Evolutionary conservation across 768 basidiomycete species (phyloP), one percentile per base, ranked within the genome.

Genomic region (Suillus tomentosus): DNA sequence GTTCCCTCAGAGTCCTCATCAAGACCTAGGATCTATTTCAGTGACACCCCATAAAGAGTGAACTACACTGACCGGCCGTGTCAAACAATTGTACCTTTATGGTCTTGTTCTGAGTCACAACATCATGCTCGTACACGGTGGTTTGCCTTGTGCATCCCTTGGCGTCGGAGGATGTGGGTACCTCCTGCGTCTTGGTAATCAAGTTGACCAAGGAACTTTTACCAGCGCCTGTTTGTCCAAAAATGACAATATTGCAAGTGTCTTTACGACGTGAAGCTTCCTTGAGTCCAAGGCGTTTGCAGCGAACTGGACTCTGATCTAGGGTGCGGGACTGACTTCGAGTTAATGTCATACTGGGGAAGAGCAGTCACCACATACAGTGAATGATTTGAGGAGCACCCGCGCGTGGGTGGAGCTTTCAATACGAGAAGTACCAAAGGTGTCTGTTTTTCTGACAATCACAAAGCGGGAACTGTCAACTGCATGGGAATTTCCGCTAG

Each of bases 151-250:
- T 73, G 47, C 70, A 68, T 24, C 66, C 60, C 1, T 34, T 3
- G 13, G 72, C 55, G 51, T 71, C 70, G 43, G 62, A 62, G 34
- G 70, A 72, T 11, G 68, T 66, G 0, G 15, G 73, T 61, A 73
- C 74, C 58, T 70, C 71, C 64, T 76, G 73, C 53, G 71, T 73
- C 22, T 69, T 71, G 56, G 72, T 63, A 62, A 75, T 73, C 45
- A 75, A 48, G 40, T 74, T 74, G 15, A 74, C 71, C 60, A 74
- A 68, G 9, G 74, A 74, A 56, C 74, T 74, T 64, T 74, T 64
- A 0, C 74, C 74, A 67, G 74, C 70, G 10, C 74, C 74, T 3
- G 74, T 76, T 11, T 74, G 71, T 62, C 74, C 74, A 61, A 74
- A 74, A 65, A 74, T 64, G 64, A 76, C 71, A 7, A 74, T n/a